phyloP scores from a whole-genome alignment of 805 yeast genomes.

The Blastobotrys americana region DNA sequence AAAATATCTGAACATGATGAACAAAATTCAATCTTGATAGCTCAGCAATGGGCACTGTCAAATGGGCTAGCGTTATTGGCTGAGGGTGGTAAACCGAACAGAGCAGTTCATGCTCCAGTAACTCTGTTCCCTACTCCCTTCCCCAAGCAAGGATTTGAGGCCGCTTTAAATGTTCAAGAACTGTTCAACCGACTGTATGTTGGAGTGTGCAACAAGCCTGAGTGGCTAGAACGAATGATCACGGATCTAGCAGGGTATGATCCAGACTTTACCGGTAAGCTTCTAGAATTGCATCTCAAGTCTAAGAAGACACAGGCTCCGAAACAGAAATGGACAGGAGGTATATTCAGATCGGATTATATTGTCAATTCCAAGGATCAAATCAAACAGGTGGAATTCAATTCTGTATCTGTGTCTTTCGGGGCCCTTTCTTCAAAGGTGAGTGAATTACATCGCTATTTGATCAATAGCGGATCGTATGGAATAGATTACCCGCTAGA shows the following conservation, averaged over 20 bases:
- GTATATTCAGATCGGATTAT: conserved; percentile 86
- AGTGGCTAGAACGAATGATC: conserved; percentile 58
- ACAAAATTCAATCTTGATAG: conserved; percentile 9
- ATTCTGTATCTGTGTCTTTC: conserved; percentile 92
- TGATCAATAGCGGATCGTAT: conserved; percentile 35
- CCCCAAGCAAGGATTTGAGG: conserved; percentile 56
- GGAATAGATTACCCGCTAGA: conserved; percentile 23
- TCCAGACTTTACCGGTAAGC: conserved; percentile 71
- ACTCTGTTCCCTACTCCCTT: conserved; percentile 89
- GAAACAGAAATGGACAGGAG: conserved; percentile 58
- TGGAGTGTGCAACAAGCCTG: conserved; percentile 47
- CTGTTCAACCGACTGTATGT: conserved; percentile 70
- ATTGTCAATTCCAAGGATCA: conserved; percentile 40
- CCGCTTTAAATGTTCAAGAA: conserved; percentile 60
- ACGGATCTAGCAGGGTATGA: conserved; percentile 43
- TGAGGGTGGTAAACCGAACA: conserved; percentile 41
- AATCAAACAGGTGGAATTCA: conserved; percentile 92
- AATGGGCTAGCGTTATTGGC: conserved; percentile 83
- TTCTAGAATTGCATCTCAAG: conserved; percentile 50
- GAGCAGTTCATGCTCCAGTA: conserved; percentile 67
- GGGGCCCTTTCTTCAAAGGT: conserved; percentile 84
- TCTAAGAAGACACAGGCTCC: conserved; percentile 40
- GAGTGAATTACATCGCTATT: conserved; percentile 61
- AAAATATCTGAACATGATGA: conserved; percentile 11
- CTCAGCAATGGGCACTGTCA: conserved; percentile 69